Conservation (phyloP, 371 early-diverging fungal genomes). For the Mucor irregularis region DNA sequence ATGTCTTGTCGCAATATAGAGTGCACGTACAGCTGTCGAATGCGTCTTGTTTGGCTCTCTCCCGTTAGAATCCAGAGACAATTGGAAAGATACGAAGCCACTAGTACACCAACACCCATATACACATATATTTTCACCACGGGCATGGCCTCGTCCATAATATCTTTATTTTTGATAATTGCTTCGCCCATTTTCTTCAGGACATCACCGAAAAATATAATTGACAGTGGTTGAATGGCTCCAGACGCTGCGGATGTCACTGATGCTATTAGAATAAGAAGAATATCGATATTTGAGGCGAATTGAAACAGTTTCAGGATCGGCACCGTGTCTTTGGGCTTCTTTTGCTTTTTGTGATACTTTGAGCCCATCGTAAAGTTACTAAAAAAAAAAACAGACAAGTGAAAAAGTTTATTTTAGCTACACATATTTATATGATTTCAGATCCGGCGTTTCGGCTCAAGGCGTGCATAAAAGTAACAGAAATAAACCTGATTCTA, state of each 20-base stretch:
- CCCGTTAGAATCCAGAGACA: slow-evolving; percentile 39
- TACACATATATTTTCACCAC: slow-evolving; percentile 37
- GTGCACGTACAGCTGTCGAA: slow-evolving; percentile 57
- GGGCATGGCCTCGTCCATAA: slow-evolving; percentile 11
- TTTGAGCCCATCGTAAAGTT: too few relatives aligned
- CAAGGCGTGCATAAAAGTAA: too few relatives aligned
- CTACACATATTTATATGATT: too few relatives aligned
- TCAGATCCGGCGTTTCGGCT: too few relatives aligned
- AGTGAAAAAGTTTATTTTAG: too few relatives aligned
- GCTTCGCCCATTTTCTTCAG: slow-evolving; percentile 8
- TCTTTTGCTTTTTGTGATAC: slow-evolving; percentile 8
- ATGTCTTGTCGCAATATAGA: slow-evolving; percentile 87
- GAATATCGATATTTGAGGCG: slow-evolving; percentile 24
- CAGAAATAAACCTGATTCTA: too few relatives aligned
- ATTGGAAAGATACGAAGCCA: slow-evolving; percentile 34
- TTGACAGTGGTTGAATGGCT: slow-evolving; percentile 41
- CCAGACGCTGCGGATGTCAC: slow-evolving; percentile 34
- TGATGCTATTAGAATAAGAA: slow-evolving; percentile 28
- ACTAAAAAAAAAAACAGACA: too few relatives aligned
- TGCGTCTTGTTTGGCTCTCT: slow-evolving; percentile 33
- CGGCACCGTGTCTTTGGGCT: slow-evolving; percentile 12
- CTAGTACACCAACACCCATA: slow-evolving; percentile 34
- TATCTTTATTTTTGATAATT: slow-evolving; percentile 26
- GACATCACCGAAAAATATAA: slow-evolving; percentile 41
- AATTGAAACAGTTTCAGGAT: slow-evolving; percentile 39